These are phyloP conservation scores for Rhizophagus sp. DNA, from an alignment of 192 early-diverging fungal species.

Conservation along the genomic window DNA sequence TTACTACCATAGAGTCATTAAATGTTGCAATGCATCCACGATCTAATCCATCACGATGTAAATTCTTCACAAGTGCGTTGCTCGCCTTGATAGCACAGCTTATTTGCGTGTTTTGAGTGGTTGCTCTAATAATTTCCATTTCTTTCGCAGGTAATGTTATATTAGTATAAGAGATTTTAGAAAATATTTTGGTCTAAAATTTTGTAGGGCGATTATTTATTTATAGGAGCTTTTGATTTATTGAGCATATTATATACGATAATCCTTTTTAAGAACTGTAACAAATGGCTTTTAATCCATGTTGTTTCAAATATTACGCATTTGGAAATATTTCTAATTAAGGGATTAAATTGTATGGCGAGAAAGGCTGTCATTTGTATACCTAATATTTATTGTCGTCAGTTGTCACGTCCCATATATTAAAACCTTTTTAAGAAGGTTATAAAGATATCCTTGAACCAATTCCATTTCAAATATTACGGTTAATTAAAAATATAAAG, in stretches of 20 bases:
- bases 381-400: too few species aligned
- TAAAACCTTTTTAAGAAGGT: too few species aligned
- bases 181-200: not conserved
- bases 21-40: conserved; percentile 29
- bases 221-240: not conserved
- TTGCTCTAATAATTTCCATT: not conserved
- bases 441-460: too few species aligned
- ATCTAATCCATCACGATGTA: conserved; percentile 29
- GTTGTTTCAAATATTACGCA: not conserved
- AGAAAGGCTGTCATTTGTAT: too few species aligned
- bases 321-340: too few species aligned
- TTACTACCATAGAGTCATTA: conserved; percentile 16
- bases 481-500: too few species aligned
- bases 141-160: not conserved
- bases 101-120: conserved; percentile 1
- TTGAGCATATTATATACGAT: not conserved
- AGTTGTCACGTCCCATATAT: too few species aligned
- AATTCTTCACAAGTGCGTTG: conserved; percentile 24
- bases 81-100: conserved; percentile 25
- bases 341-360: too few species aligned
- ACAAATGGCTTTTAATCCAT: not conserved
- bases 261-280: not conserved
- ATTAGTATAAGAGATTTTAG: too few species aligned
- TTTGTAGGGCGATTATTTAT: not conserved
- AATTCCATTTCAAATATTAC: too few species aligned